Evolutionary conservation across 2,329 filamentous ascomycete species (phyloP).

Genomic region (Pseudogymnoascus sp.): DNA sequence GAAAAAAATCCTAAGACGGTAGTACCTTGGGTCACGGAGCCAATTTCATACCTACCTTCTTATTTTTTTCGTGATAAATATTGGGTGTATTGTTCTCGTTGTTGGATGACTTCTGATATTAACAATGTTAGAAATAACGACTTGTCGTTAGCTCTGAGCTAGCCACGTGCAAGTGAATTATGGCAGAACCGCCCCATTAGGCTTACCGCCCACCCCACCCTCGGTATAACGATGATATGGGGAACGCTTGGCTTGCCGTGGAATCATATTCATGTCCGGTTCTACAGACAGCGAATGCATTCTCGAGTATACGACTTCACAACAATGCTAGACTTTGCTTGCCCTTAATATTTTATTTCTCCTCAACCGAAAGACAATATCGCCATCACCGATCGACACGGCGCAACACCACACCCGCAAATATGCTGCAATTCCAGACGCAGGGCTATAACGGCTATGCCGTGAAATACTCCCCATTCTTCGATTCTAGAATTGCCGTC

Average conservation of each 20-base stretch:
- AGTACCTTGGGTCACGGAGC: background rate
- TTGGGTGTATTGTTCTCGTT: background rate
- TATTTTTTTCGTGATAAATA: background rate
- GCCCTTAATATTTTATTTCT: background rate
- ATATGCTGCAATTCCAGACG: constrained; percentile 89
- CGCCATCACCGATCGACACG: background rate
- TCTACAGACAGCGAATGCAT: background rate
- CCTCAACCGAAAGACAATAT: background rate
- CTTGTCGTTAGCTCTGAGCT: background rate
- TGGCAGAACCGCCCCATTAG: background rate
- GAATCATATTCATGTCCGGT: constrained; percentile 5
- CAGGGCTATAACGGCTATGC: constrained; percentile 92
- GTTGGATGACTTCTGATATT: background rate
- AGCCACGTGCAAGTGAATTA: background rate
- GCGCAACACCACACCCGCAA: background rate
- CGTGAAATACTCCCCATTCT: constrained; percentile 97
- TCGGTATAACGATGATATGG: background rate
- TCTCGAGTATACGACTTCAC: background rate
- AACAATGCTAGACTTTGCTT: constrained; percentile 1
- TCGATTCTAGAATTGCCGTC: constrained; percentile 87
- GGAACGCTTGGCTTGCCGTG: background rate
- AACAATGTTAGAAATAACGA: background rate
- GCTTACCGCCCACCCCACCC: constrained; percentile 5
- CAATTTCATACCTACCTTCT: background rate
- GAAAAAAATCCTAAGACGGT: background rate